Evolutionary conservation across 345 rosid species (phyloP).

Genomic region (Angophora floribunda): DNA sequence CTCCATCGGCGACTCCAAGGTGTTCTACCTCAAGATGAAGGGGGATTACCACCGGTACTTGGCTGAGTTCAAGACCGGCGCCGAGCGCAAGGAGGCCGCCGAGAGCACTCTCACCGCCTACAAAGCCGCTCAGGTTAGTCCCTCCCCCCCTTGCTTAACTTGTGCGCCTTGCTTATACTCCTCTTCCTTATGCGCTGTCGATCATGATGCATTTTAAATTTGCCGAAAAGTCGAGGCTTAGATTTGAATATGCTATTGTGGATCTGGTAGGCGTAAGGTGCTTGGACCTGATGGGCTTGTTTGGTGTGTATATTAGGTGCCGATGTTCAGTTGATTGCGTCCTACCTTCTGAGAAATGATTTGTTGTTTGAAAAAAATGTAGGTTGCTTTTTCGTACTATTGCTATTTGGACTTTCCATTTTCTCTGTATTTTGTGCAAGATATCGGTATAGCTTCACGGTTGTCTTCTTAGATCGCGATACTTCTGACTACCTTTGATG

Average conservation of each 20-base stretch:
- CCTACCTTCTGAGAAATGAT: neutral
- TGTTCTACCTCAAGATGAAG: constrained; percentile 68
- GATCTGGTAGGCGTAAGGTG: neutral
- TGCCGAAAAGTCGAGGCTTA: neutral
- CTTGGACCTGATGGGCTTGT: neutral
- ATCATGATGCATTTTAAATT: neutral
- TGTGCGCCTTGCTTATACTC: neutral
- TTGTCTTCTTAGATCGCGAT: neutral
- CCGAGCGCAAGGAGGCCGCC: constrained; percentile 9
- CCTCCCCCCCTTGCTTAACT: neutral
- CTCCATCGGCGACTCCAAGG: constrained; percentile 69
- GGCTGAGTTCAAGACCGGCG: constrained; percentile 12
- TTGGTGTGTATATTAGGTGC: neutral
- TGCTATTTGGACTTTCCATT: neutral
- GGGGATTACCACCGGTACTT: constrained; percentile 13
- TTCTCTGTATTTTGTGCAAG: neutral
- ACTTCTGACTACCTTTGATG: neutral
- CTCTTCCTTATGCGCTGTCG: neutral
- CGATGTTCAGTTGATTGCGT: neutral
- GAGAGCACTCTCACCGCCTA: constrained; percentile 10
- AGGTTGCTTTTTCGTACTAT: no score
- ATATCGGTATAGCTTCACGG: neutral
- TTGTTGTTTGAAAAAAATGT: neutral
- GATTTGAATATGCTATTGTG: neutral
- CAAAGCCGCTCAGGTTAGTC: constrained; percentile 32